Evolutionary conservation across 352 stramenopile genomes (phyloP), one percentile per base, ranked within the genome.

Genomic region (Phytopythium sindhum): DNA sequence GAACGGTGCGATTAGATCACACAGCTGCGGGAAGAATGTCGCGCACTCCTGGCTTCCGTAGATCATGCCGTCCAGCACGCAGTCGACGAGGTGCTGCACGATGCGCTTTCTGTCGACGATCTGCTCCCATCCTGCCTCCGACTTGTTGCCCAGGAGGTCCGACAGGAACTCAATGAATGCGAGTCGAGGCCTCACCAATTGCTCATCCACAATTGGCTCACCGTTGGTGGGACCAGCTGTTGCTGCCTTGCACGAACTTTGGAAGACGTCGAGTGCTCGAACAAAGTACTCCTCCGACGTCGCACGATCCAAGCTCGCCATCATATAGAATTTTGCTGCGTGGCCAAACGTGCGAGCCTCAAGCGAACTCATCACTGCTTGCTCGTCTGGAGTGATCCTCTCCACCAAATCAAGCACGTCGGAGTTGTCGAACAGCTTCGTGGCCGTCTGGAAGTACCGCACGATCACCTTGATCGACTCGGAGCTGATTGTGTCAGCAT

Each of bases 361-460:
- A 4, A 92, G 69, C 29, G 79, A 75, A 17, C 70, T 66, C 65
- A 95, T 86, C 10, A 77, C 73, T 1, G 84, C 71, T 56, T 78
- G 73, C 47, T 91, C 79, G 2, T 56, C 72, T 19, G 57, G 37
- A 37, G 63, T 39, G 35, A 88, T 64, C 48, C 53, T 82, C 53
- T 90, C 76, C 63, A 90, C 78, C 55, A 93, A 71, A 7, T 79
- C 78, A 44, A 90, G 66, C 48, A 95, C 84, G 57, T 95, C 86
- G 21, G 77, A 65, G 51, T 92, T 95, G 57, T 93, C 84, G 60
- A 95, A 95, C 76, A 93, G 86, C 41, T 88, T 86, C 21, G 80
- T 88, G 24, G 85, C 74, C 1, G 86, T 86, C 42, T 88, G 73
- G 53, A 89, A 93, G 63, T 95, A 95, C 42, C 74, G 64, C 19